Conservation (phyloP, 2,329 filamentous ascomycete species). For the Cercospora zeina region DNA sequence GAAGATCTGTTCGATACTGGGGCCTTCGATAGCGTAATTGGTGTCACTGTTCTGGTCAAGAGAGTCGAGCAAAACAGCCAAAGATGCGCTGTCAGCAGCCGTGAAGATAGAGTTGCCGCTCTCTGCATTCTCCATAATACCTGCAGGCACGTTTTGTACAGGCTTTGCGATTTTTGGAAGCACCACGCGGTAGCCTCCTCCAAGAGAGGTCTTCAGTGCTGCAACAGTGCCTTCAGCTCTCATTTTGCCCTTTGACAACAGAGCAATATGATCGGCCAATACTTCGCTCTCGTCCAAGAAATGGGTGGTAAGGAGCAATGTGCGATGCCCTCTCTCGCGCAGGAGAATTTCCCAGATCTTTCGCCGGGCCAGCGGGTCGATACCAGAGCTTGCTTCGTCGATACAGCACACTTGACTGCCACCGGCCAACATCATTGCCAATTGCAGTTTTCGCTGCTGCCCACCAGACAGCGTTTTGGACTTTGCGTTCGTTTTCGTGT, state of each 20-base stretch:
- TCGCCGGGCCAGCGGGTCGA: slow-evolving; percentile 78
- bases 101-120: slow-evolving; percentile 16
- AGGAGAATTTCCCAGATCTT: slow-evolving; percentile 93
- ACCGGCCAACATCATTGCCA: slow-evolving; percentile 90
- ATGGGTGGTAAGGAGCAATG: slow-evolving; percentile 83
- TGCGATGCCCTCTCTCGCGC: slow-evolving; percentile 73
- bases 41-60: slow-evolving; percentile 65
- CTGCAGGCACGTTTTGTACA: background rate
- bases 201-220: slow-evolving; percentile 74
- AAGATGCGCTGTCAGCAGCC: slow-evolving; percentile 18
- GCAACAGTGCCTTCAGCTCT: slow-evolving; percentile 79
- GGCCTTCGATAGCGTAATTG: slow-evolving; percentile 79
- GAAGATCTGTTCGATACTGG: slow-evolving; percentile 89
- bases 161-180: background rate
- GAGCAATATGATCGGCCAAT: slow-evolving; percentile 80
- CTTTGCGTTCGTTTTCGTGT: slow-evolving; percentile 66
- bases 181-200: slow-evolving; percentile 73
- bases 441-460: slow-evolving; percentile 83
- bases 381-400: slow-evolving; percentile 81
- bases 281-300: slow-evolving; percentile 89
- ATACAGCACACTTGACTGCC: slow-evolving; percentile 80
- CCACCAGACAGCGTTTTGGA: slow-evolving; percentile 80
- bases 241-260: slow-evolving; percentile 78
- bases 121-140: background rate
- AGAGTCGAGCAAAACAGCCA: slow-evolving; percentile 15